Percentiles rank a stretch among this genome's conserved stretches.
phyloP scores from a whole-genome alignment of 2,329 filamentous ascomycete genomes.

The Hypoxylon rubiginosum region DNA sequence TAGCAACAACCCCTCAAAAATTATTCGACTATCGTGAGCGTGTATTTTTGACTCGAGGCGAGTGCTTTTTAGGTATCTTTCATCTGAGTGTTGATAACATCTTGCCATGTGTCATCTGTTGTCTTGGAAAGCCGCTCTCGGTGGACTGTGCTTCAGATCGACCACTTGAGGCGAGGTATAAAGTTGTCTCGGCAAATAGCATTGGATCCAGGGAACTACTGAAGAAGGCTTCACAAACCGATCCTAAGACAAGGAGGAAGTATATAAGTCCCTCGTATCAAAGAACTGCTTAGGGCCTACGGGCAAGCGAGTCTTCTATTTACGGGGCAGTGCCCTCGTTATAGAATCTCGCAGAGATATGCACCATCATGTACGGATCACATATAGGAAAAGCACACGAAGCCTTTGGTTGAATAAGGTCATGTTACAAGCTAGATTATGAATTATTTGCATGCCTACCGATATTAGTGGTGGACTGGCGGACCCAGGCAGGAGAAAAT shows the following conservation, averaged over 20 bases:
- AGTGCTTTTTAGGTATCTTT: slow-evolving; percentile 23
- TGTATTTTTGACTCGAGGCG: slow-evolving; percentile 22
- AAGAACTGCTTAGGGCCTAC: neutral
- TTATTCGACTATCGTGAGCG: slow-evolving; percentile 16
- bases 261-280: neutral
- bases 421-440: neutral
- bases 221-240: neutral
- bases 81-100: slow-evolving; percentile 6
- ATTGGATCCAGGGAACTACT: neutral
- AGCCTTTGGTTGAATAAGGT: neutral
- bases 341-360: neutral
- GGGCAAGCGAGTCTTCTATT: neutral
- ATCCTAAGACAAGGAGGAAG: neutral
- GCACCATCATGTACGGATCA: neutral
- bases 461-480: neutral
- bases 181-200: neutral
- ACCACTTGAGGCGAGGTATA: slow-evolving; percentile 5
- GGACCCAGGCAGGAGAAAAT: neutral
- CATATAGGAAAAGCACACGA: neutral
- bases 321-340: neutral
- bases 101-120: slow-evolving; percentile 18
- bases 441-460: neutral
- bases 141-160: neutral
- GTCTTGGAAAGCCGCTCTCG: slow-evolving; percentile 1
- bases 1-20: slow-evolving; percentile 17